Evolutionary conservation across 805 yeast genomes (phyloP), one percentile per base, ranked within the genome.

Genomic region (Candida sanyiensis): DNA sequence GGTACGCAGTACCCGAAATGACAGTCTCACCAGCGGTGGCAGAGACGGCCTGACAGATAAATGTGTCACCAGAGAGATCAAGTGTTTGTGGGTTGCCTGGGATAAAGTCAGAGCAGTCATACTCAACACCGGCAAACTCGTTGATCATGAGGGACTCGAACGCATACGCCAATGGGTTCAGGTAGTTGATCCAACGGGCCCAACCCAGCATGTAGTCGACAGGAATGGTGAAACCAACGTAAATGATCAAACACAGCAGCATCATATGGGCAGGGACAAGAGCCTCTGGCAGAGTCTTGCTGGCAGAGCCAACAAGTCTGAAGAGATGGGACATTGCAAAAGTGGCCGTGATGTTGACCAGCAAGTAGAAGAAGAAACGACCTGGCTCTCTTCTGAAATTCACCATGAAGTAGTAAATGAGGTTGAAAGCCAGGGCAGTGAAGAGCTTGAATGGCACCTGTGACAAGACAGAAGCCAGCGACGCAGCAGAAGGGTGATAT

Each of bases 401-500:
- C 6, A 81, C 59, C 66, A 83, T 59, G 59, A 81, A 83, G 57
- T 76, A 80, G 17, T 72, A 50, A 21, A 74, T 59, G 32, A 78
- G 46, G 32, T 68, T 53, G 57, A 77, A 79, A 13, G 56, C 48
- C 18, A 73, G 51, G 21, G 67, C 51, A 27, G 70, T 64, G 24
- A 67, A 45, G 23, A 73, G 44, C 58, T 82, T 82, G 38, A 75
- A 65, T 3, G 90, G 89, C 42, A 83, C 56, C 37, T 76, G 80
- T 3, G 84, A 69, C 3, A 80, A 40, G 33, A 77, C 65, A 6
- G 75, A 64, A 0, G 86, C 80, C 5, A 83, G 48, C 1, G 86
- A 83, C 52, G 83, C 89, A 3, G 85, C 77, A 10, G 86, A 70
- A 3, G 89, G 88, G 42, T 77, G 77, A 56, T 80, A 84, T 43